Evolutionary conservation across 805 yeast genomes (phyloP).

Genomic region (Metschnikowia drakensbergensis): DNA sequence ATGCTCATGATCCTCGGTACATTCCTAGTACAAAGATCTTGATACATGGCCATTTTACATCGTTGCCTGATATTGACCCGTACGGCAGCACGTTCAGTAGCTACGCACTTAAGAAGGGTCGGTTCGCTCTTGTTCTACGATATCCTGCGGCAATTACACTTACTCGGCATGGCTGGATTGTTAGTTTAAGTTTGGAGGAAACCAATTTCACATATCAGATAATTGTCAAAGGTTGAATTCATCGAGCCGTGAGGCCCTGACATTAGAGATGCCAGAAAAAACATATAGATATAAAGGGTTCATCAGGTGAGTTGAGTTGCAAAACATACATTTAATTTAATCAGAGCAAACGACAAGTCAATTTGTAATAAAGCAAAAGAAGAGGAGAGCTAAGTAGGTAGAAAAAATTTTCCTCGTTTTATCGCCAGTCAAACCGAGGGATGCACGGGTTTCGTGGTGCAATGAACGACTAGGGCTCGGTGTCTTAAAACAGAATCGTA

Average conservation of each 20-base stretch:
- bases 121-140: neutral
- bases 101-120: neutral
- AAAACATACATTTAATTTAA: slow-evolving; percentile 1
- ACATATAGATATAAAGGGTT: slow-evolving; percentile 39
- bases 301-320: slow-evolving; percentile 27
- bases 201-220: slow-evolving; percentile 43
- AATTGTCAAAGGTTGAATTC: slow-evolving; percentile 71
- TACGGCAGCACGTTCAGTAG: too few relatives aligned
- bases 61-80: neutral
- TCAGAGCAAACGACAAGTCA: neutral
- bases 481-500: slow-evolving; percentile 12
- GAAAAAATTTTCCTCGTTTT: slow-evolving; percentile 3
- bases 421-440: neutral
- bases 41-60: neutral
- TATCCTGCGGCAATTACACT: neutral
- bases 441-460: slow-evolving; percentile 11
- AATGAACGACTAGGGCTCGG: slow-evolving; percentile 7
- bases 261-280: slow-evolving; percentile 94
- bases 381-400: neutral
- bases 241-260: slow-evolving; percentile 75
- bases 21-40: too few relatives aligned
- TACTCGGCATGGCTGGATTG: neutral
- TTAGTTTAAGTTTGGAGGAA: slow-evolving; percentile 5
- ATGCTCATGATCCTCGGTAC: too few relatives aligned
- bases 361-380: slow-evolving; percentile 1